Evolutionary conservation across 2,329 filamentous ascomycete genomes (phyloP).

Genomic region (Magnaporthiopsis poae): DNA sequence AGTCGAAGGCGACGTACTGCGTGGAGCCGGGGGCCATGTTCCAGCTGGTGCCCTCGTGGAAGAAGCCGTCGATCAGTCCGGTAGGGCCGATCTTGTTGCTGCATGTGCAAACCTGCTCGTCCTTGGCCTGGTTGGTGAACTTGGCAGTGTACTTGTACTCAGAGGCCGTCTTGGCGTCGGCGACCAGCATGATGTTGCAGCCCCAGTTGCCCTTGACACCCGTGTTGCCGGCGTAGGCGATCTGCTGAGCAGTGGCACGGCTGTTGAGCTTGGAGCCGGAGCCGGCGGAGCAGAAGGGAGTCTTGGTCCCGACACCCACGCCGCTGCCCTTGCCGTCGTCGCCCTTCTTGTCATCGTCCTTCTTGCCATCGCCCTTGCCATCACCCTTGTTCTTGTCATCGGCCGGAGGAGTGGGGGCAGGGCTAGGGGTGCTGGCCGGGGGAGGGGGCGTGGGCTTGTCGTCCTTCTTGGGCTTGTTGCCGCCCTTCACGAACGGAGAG

Average conservation of each 20-base stretch:
- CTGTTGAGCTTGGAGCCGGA: slow-evolving; percentile 14
- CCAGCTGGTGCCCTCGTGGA: slow-evolving; percentile 33
- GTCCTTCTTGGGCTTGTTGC: slow-evolving; percentile 16
- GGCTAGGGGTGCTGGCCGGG: slow-evolving; percentile 37
- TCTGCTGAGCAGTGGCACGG: slow-evolving; percentile 35
- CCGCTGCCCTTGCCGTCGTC: slow-evolving; percentile 64
- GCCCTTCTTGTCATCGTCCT: slow-evolving; percentile 4
- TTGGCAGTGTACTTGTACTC: slow-evolving; percentile 35
- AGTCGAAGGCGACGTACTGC: slow-evolving; percentile 34
- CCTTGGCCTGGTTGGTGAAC: slow-evolving; percentile 26
- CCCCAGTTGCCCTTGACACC: slow-evolving; percentile 33
- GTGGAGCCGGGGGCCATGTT: slow-evolving; percentile 26
- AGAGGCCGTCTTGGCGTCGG: slow-evolving; percentile 21
- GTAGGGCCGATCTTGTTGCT: slow-evolving; percentile 44
- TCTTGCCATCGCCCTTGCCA: slow-evolving; percentile 47
- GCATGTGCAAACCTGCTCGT: slow-evolving; percentile 29
- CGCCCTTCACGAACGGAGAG: slow-evolving; percentile 19
- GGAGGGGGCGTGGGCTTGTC: slow-evolving; percentile 11
- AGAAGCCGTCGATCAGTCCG: slow-evolving; percentile 38
- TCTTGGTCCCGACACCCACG: slow-evolving; percentile 16
- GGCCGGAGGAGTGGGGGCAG: slow-evolving; percentile 58
- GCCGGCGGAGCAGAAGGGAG: slow-evolving; percentile 21
- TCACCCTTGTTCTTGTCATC: slow-evolving; percentile 21
- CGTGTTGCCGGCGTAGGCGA: slow-evolving; percentile 38
- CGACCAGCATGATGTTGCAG: slow-evolving; percentile 42